phyloP scores from a whole-genome alignment of 2,329 filamentous ascomycete genomes.

The Tolypocladium tropicale region DNA sequence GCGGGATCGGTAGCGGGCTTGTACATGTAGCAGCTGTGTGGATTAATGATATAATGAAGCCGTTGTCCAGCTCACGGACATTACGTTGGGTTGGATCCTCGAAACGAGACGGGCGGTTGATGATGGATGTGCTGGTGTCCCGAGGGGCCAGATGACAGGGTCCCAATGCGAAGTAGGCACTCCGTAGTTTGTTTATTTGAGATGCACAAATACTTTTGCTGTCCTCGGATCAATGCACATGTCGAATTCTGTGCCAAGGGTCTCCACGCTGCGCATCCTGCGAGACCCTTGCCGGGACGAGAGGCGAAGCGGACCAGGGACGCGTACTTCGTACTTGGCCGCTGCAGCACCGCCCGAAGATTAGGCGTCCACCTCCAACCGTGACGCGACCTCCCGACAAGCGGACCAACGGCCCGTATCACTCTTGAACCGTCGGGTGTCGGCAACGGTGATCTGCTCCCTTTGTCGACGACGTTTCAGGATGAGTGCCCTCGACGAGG shows the following conservation, averaged over 20 bases:
- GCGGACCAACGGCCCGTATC: neutral
- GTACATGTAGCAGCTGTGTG: constrained; percentile 5
- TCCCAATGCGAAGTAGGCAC: neutral
- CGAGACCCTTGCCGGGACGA: neutral
- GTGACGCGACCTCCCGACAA: neutral
- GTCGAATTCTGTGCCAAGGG: neutral
- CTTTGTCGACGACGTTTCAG: neutral
- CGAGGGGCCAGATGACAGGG: neutral
- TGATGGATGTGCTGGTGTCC: neutral
- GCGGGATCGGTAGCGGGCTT: neutral
- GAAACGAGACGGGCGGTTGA: neutral
- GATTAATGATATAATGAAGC: neutral
- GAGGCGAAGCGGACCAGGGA: neutral
- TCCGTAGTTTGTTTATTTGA: neutral
- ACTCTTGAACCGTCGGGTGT: neutral
- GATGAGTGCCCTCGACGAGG: constrained; percentile 8
- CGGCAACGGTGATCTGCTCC: neutral
- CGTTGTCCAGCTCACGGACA: neutral
- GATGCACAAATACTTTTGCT: neutral
- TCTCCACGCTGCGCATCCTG: neutral
- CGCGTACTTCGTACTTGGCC: neutral
- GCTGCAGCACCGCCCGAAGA: neutral
- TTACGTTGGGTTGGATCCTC: neutral
- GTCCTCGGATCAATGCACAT: too few relatives aligned
- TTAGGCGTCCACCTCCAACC: neutral